Evolutionary conservation across 768 basidiomycete genomes (phyloP).

Genomic region (Vishniacozyma victoriae): DNA sequence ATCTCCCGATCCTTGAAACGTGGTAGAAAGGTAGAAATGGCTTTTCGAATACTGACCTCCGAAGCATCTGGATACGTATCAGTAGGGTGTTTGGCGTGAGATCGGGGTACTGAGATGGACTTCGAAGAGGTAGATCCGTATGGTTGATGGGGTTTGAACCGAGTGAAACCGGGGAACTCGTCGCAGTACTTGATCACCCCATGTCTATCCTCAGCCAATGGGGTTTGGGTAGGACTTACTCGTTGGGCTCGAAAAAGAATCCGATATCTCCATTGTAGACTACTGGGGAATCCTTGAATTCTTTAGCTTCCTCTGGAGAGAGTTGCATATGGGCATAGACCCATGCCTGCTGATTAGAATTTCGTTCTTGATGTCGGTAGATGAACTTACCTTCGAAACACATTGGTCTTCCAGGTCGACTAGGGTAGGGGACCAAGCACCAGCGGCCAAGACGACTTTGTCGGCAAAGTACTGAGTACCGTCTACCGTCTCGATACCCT

Average conservation of each 20-base stretch:
- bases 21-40: constrained; percentile 28
- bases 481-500: constrained; percentile 29
- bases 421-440: constrained; percentile 32
- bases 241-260: constrained; percentile 37
- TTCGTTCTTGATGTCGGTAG: background rate
- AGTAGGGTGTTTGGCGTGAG: constrained; percentile 35
- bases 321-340: constrained; percentile 33
- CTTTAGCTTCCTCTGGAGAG: constrained; percentile 22
- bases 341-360: constrained; percentile 16
- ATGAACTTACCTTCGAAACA: constrained; percentile 24
- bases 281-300: constrained; percentile 20
- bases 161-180: constrained; percentile 35
- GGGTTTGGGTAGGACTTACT: constrained; percentile 11
- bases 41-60: constrained; percentile 13
- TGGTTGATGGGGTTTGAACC: constrained; percentile 16
- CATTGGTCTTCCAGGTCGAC: constrained; percentile 37
- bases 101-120: constrained; percentile 30
- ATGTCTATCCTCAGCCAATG: too few species aligned
- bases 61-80: constrained; percentile 33
- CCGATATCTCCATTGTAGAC: constrained; percentile 40
- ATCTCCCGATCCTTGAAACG: constrained; percentile 19
- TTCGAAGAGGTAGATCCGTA: constrained; percentile 16
- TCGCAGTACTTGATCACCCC: constrained; percentile 30
- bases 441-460: constrained; percentile 31
- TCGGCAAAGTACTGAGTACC: constrained; percentile 24